These are phyloP conservation scores for Mucor circinelloides DNA, from an alignment of 371 early-diverging fungal species.

Conservation along the genomic window DNA sequence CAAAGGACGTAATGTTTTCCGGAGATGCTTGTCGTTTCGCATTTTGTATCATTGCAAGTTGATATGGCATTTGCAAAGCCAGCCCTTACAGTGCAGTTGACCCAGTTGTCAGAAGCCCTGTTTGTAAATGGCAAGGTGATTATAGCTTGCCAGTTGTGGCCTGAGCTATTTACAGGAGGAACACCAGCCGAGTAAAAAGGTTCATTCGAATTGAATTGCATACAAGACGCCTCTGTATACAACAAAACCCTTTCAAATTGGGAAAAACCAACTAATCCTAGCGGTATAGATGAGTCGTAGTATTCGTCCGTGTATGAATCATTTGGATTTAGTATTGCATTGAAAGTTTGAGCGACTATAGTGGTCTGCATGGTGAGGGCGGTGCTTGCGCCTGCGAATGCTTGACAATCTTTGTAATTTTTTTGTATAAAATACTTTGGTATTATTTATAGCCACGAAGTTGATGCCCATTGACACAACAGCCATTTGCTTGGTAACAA, in stretches of 20 bases:
- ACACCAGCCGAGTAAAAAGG: no score
- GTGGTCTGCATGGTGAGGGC: not conserved
- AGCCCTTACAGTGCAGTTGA: not conserved
- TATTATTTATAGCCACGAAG: not conserved
- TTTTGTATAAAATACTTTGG: no score
- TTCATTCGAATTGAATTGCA: not conserved
- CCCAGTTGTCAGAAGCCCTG: not conserved
- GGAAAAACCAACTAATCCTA: not conserved
- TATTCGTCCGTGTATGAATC: not conserved
- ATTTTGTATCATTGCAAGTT: not conserved
- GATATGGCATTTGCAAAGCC: not conserved
- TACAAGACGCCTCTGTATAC: not conserved
- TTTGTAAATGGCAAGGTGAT: not conserved
- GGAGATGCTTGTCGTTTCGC: not conserved
- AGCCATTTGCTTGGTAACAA: not conserved
- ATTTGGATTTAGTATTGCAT: not conserved
- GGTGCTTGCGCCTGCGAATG: not conserved
- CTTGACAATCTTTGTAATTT: not conserved
- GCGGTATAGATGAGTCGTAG: not conserved
- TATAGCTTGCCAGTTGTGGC: not conserved
- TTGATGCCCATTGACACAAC: not conserved
- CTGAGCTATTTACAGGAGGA: not conserved
- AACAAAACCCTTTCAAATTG: not conserved
- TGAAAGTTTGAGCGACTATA: not conserved
- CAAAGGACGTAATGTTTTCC: not conserved